These are phyloP conservation scores for Cercospora citrullina DNA, from an alignment of 2,329 filamentous ascomycete species.

Conservation along the genomic window DNA sequence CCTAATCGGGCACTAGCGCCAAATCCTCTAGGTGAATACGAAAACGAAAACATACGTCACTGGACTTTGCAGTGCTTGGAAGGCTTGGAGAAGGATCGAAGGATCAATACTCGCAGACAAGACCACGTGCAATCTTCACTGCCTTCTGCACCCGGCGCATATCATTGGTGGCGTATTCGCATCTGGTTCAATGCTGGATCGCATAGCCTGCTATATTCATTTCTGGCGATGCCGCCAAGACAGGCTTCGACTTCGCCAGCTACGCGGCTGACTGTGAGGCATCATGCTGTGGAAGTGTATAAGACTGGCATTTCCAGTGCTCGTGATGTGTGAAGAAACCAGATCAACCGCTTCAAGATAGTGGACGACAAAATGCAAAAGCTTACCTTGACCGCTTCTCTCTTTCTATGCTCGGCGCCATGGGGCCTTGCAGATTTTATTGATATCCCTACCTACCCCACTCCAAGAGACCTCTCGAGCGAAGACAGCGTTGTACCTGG, in stretches of 20 bases:
- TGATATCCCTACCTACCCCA: neutral
- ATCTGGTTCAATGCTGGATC: neutral
- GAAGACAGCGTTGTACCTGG: neutral
- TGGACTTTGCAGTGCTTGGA: neutral
- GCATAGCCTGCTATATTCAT: neutral
- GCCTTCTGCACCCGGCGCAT: neutral
- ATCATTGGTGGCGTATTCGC: slow-evolving; percentile 1
- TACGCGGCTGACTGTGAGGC: neutral
- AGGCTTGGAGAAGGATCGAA: neutral
- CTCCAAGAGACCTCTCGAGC: neutral
- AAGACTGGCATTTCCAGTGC: neutral
- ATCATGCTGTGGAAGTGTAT: neutral
- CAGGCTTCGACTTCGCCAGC: neutral
- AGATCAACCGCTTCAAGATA: neutral
- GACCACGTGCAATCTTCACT: neutral
- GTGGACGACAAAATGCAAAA: neutral
- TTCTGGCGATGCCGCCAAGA: neutral
- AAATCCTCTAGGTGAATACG: neutral
- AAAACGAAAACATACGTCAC: slow-evolving; percentile 1
- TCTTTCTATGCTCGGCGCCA: neutral
- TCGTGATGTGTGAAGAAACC: neutral
- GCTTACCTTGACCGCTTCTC: neutral
- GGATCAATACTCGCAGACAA: neutral
- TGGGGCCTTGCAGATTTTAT: neutral
- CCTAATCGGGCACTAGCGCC: neutral